Base-by-base conservation (phyloP, 306 rosid genomes). In the Corylus americana region DNA sequence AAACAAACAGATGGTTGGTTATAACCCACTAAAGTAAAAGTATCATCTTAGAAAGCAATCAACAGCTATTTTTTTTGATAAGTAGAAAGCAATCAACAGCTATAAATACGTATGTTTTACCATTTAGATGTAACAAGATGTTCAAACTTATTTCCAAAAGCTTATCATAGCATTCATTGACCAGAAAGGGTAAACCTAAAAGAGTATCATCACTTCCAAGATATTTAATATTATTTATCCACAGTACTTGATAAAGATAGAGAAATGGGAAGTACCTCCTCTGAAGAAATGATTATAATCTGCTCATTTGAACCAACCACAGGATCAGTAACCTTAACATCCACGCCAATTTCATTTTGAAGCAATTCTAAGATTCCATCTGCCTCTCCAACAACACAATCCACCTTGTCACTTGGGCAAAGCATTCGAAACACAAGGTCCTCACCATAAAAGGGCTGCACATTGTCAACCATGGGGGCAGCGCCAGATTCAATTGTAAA, bases 371-470 rank as follows among this genome's bases (percentile, higher is more conserved):
- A 79, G 66, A 96, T 88, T 85, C 96, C 98, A 66, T 87, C 91
- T 11, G 97, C 87, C 81, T 96, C 96, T 84, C 99, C 98, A 54
- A 96, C 77, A 55, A 96, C 82, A 14, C 82, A 87, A 68, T 89
- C 91, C 74, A 96, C 85, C 83, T 84, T 96, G 73, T 91, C 93
- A 74, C 85, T 75, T 29, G 99, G 99, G 78, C 99, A 96, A 49
- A 96, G 98, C 59, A 96, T 86, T 76, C 93, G 92, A 82, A 96
- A 96, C 74, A 96, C 91, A 77, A 93, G 87, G 79, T 93, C 98
- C 73, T 93, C 97, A 25, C 86, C 89, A 47, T 86, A 90, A 80
- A 79, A 79, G 72, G 89, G 89, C 76, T 85, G 95, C 64, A 77
- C 76, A 64, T 88, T 90, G 55, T 91, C 93, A 37, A 81, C 84